These are phyloP conservation scores for Lodderomyces margitis DNA, from an alignment of 1,139 yeast genomes.

Conservation along the genomic window DNA sequence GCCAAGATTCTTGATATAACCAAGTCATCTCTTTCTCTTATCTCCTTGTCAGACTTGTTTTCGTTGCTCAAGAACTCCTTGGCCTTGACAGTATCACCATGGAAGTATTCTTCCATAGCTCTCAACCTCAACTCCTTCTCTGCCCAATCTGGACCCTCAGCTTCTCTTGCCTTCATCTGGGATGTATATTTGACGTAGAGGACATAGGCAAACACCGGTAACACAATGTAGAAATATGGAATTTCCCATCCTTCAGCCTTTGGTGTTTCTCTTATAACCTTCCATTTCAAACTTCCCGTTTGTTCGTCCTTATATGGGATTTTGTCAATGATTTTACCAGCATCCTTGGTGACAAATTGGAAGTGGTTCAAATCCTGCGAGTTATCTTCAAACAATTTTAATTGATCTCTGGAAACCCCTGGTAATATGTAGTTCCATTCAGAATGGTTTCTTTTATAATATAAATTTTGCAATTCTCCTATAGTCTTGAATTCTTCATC, in stretches of 20 bases:
- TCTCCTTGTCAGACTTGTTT: slow-evolving; percentile 57
- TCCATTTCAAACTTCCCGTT: slow-evolving; percentile 81
- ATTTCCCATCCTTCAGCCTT: slow-evolving; percentile 86
- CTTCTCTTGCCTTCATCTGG: slow-evolving; percentile 42
- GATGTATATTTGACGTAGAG: slow-evolving; percentile 47
- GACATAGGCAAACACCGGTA: slow-evolving; percentile 51
- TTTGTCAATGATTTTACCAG: slow-evolving; percentile 73
- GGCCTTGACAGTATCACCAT: slow-evolving; percentile 61
- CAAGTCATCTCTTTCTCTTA: slow-evolving; percentile 70
- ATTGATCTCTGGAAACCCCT: slow-evolving; percentile 52
- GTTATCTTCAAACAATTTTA: slow-evolving; percentile 60
- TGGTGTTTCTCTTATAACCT: slow-evolving; percentile 69
- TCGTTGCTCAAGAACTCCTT: slow-evolving; percentile 55
- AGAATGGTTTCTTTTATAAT: slow-evolving; percentile 58
- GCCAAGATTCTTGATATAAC: slow-evolving; percentile 79
- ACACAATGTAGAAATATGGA: slow-evolving; percentile 70
- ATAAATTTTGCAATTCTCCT: slow-evolving; percentile 67
- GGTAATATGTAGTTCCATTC: slow-evolving; percentile 62
- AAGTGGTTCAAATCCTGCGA: slow-evolving; percentile 60
- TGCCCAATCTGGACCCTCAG: slow-evolving; percentile 72
- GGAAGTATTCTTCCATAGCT: slow-evolving; percentile 64
- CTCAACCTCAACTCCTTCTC: slow-evolving; percentile 78
- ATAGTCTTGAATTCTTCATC: slow-evolving; percentile 73
- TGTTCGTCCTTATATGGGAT: slow-evolving; percentile 78
- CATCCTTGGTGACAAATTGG: slow-evolving; percentile 60